Base-by-base conservation (phyloP, 208 protist species). In the Acanthamoeba polyphaga region DNA sequence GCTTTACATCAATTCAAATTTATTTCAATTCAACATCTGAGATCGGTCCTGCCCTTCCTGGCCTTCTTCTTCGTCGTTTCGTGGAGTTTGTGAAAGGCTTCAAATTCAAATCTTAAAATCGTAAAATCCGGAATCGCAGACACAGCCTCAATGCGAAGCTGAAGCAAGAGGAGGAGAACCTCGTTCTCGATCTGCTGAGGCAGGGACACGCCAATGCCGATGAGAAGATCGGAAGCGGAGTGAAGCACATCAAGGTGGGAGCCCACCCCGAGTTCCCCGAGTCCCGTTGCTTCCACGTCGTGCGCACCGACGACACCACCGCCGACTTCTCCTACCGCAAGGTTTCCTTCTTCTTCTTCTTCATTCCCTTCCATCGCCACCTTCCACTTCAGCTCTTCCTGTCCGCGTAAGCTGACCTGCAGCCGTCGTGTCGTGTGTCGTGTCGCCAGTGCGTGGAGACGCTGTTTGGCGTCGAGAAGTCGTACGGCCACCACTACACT, bases 261-360 rank as follows among this genome's bases (percentile, higher is more conserved):
- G 0, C 3, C 27, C 68, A 76, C n/a, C 68, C 68, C 24, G 68
- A 76, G 27, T 43, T 34, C 68, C 24, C 17, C 24, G 27, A 29
- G 27, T 76, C 68, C 13, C 68, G 68, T 10, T 76, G 68, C 68
- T 76, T 76, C 68, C 68, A 76, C 68, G 13, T 76, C 29, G 68
- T 76, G 68, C 68, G 68, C 29, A 76, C 68, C 29, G 68, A 76
- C 34, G 68, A 76, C 68, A 76, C 68, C 68, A 76, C 68, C 24
- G 68, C 68, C 27, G 68, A 76, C 68, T 76, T 76, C 68, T 76
- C 68, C 27, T 76, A 76, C 68, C 68, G 68, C 34, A 76, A 76
- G 68, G 68, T 76, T 12, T 1, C 55, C 53, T 60, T 7, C 53
- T 15, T 15, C 15, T 27, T 27, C 58, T 19, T 27, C 58, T 32